Percentiles rank a stretch among this genome's conserved stretches.
Evolutionary conservation across 768 basidiomycete species (phyloP).

Genomic region (Mycena albidolilacea): DNA sequence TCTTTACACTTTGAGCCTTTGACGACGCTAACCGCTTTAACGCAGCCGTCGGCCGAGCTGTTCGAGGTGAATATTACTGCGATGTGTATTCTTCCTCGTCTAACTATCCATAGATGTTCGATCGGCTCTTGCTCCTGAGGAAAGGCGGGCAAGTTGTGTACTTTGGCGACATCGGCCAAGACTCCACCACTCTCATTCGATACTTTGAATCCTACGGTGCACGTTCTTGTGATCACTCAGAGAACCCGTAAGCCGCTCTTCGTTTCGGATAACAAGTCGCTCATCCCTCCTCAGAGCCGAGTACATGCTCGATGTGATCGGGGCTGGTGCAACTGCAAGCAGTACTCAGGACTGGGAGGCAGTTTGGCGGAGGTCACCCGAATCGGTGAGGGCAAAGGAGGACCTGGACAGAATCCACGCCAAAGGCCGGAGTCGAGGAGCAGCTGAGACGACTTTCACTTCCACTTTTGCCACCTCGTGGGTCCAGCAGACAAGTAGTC

Average conservation of each 20-base stretch:
- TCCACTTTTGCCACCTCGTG: conserved; percentile 69
- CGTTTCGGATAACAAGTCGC: not conserved
- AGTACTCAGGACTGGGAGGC: conserved; percentile 69
- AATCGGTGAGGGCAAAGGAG: conserved; percentile 50
- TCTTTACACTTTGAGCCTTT: not conserved
- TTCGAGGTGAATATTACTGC: conserved; percentile 65
- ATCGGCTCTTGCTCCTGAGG: conserved; percentile 81
- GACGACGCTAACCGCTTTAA: not conserved
- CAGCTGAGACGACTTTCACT: conserved; percentile 53
- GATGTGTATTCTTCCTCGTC: not conserved
- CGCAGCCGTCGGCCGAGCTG: conserved; percentile 80
- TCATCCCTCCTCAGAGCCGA: conserved; percentile 59
- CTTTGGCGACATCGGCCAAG: conserved; percentile 79
- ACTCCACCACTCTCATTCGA: conserved; percentile 71
- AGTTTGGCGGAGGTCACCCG: conserved; percentile 70
- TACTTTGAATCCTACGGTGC: conserved; percentile 85
- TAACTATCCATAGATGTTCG: conserved; percentile 66
- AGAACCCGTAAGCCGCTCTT: conserved; percentile 74
- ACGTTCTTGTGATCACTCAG: conserved; percentile 68
- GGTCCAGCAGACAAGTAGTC: conserved; percentile 60
- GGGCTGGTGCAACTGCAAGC: conserved; percentile 77
- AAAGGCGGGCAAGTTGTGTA: conserved; percentile 85
- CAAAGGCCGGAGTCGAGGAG: conserved; percentile 59
- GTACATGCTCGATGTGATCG: conserved; percentile 82
- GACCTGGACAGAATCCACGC: conserved; percentile 64